Conservation (phyloP, 2,329 filamentous ascomycete genomes). For the Trichoderma hamatum region DNA sequence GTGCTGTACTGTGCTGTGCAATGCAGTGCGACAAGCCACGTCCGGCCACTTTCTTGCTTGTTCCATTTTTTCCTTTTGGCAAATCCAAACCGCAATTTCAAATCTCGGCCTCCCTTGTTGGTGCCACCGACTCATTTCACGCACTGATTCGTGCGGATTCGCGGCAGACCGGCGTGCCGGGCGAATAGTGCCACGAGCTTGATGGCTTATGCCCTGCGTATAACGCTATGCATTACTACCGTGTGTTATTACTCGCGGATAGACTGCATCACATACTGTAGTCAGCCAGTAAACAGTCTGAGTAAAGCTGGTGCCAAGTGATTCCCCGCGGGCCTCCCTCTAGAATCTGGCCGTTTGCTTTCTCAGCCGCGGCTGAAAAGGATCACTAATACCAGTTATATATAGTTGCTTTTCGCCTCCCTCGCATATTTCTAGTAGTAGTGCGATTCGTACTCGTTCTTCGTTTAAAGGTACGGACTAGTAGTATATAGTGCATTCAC, state of each 20-base stretch:
- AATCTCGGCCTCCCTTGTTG: background rate
- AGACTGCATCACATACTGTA: background rate
- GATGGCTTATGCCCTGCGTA: background rate
- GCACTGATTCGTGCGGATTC: background rate
- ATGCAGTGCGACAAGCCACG: no score
- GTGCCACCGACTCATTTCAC: background rate
- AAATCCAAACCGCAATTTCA: background rate
- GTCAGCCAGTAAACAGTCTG: background rate
- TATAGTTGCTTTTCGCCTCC: background rate
- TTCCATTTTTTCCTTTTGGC: background rate
- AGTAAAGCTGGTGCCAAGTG: background rate
- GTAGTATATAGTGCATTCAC: no score
- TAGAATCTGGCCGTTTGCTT: background rate
- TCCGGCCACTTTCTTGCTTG: background rate
- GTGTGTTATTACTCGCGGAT: background rate
- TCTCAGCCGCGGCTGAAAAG: slow-evolving; percentile 5
- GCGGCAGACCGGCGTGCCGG: background rate
- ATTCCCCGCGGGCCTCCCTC: background rate
- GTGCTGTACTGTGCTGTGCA: background rate
- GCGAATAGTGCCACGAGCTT: background rate
- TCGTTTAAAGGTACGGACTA: no score
- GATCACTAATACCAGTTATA: background rate
- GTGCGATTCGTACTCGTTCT: background rate
- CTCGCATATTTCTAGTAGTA: background rate
- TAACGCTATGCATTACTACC: background rate